Conservation (phyloP, 345 rosid species). For the Pelargonium nanum region DNA sequence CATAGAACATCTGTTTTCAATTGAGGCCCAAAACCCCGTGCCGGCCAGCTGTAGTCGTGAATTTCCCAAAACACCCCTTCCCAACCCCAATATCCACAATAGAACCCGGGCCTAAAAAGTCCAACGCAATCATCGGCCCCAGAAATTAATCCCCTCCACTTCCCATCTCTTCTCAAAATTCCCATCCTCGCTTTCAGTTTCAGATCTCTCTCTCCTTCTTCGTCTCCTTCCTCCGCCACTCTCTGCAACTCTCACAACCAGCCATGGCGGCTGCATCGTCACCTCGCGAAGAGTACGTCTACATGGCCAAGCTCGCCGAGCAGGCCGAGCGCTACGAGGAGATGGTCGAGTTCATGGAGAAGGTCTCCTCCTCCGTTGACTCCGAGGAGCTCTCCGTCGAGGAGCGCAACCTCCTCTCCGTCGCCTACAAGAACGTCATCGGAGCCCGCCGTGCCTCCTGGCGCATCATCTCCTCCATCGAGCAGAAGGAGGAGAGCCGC, state of each 20-base stretch:
- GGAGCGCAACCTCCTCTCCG: slow-evolving; percentile 90
- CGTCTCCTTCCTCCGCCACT: slow-evolving; percentile 9
- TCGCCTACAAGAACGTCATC: slow-evolving; percentile 93
- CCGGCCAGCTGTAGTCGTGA: background rate
- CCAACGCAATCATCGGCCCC: slow-evolving; percentile 46
- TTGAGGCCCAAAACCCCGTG: too few species aligned
- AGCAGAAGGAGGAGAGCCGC: slow-evolving; percentile 86
- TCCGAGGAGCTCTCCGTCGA: slow-evolving; percentile 68
- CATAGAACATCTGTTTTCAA: too few species aligned
- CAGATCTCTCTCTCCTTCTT: background rate
- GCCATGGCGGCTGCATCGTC: slow-evolving; percentile 31
- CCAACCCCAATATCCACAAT: slow-evolving; percentile 38
- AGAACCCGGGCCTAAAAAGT: slow-evolving; percentile 16
- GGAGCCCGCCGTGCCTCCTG: slow-evolving; percentile 91
- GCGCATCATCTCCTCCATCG: slow-evolving; percentile 83
- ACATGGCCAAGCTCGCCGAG: slow-evolving; percentile 93
- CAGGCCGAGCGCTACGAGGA: slow-evolving; percentile 95
- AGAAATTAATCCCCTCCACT: slow-evolving; percentile 16
- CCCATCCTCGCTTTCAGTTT: background rate
- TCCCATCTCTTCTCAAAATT: slow-evolving; percentile 1
- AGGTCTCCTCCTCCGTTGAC: slow-evolving; percentile 48
- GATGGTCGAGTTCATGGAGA: slow-evolving; percentile 93
- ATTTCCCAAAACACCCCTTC: slow-evolving; percentile 2
- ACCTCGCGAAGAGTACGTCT: slow-evolving; percentile 64
- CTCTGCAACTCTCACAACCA: background rate